A percentile compares a stretch with the other conserved stretches of the same genome.
Evolutionary conservation across 352 stramenopile species (phyloP).

Genomic region (Pythium plurisporium): DNA sequence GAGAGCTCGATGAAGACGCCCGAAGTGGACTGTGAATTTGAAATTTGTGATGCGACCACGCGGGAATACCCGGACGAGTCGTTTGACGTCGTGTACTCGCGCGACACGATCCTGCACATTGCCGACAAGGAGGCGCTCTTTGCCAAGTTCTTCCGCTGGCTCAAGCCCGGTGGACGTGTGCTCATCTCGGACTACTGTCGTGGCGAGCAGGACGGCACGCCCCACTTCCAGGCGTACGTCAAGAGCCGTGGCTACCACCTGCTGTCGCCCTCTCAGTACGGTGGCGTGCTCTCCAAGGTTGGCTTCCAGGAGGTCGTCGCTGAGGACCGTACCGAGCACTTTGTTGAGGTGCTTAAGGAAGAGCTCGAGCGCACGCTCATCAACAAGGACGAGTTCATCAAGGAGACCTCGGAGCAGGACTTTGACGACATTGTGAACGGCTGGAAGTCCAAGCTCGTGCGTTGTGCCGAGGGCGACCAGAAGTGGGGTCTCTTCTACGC

Average conservation of each 20-base stretch:
- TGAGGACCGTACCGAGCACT: slow-evolving; percentile 39
- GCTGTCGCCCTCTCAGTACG: slow-evolving; percentile 30
- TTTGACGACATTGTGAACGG: slow-evolving; percentile 36
- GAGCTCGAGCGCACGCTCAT: slow-evolving; percentile 30
- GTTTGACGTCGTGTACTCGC: slow-evolving; percentile 65
- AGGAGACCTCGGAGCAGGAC: slow-evolving; percentile 34
- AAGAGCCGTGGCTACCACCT: slow-evolving; percentile 31
- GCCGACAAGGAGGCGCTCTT: slow-evolving; percentile 56
- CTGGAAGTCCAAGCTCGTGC: slow-evolving; percentile 35
- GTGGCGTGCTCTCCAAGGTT: slow-evolving; percentile 21
- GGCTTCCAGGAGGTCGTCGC: slow-evolving; percentile 27
- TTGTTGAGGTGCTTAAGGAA: slow-evolving; percentile 29
- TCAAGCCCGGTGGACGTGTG: slow-evolving; percentile 57
- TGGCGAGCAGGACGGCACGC: slow-evolving; percentile 20
- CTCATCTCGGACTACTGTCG: slow-evolving; percentile 61
- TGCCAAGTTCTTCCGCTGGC: slow-evolving; percentile 57
- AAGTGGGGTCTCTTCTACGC: slow-evolving; percentile 41
- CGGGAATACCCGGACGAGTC: slow-evolving; percentile 22
- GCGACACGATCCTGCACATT: slow-evolving; percentile 76
- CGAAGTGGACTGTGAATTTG: slow-evolving; percentile 23
- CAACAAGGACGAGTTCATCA: slow-evolving; percentile 32
- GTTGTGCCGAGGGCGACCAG: slow-evolving; percentile 38
- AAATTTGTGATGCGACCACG: slow-evolving; percentile 38
- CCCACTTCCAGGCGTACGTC: slow-evolving; percentile 34
- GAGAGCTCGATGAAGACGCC: slow-evolving; percentile 17